A percentile compares a stretch with the other conserved stretches of the same genome.
phyloP scores from a whole-genome alignment of 2,329 filamentous ascomycete genomes.

The Alternaria dauci region DNA sequence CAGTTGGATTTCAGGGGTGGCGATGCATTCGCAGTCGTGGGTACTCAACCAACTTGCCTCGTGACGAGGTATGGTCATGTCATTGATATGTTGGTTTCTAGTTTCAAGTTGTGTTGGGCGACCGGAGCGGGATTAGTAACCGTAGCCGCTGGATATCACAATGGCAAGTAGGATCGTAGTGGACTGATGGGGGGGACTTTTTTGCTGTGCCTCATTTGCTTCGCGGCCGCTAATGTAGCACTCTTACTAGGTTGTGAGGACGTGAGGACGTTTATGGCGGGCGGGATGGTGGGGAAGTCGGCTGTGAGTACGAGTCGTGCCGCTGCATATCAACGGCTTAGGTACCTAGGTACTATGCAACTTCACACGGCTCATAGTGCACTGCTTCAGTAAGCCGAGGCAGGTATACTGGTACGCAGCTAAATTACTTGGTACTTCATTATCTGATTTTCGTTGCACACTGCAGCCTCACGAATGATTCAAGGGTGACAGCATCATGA shows the following conservation, averaged over 20 bases:
- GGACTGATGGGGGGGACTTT: neutral
- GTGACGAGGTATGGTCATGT: neutral
- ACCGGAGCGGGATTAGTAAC: neutral
- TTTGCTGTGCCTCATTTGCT: neutral
- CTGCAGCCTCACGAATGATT: neutral
- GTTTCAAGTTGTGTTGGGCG: constrained; percentile 3
- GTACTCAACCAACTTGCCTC: neutral
- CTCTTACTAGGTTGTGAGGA: neutral
- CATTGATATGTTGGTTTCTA: constrained; percentile 8
- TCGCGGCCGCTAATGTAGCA: neutral
- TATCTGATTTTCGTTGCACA: neutral
- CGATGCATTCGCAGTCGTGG: neutral
- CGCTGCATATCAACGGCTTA: neutral
- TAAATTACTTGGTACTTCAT: neutral
- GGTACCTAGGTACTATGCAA: neutral
- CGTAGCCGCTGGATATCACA: constrained; percentile 9
- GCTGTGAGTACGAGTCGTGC: neutral
- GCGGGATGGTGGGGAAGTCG: neutral
- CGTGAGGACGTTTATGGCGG: neutral
- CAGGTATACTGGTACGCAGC: neutral
- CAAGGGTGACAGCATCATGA: neutral
- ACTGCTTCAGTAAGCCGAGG: neutral
- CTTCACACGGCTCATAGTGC: constrained; percentile 1
- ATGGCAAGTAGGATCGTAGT: neutral
- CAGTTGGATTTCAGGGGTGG: neutral